A percentile compares a stretch with the other conserved stretches of the same genome.
phyloP scores from a whole-genome alignment of 495 filamentous ascomycete species.

The Cudoniella acicularis region DNA sequence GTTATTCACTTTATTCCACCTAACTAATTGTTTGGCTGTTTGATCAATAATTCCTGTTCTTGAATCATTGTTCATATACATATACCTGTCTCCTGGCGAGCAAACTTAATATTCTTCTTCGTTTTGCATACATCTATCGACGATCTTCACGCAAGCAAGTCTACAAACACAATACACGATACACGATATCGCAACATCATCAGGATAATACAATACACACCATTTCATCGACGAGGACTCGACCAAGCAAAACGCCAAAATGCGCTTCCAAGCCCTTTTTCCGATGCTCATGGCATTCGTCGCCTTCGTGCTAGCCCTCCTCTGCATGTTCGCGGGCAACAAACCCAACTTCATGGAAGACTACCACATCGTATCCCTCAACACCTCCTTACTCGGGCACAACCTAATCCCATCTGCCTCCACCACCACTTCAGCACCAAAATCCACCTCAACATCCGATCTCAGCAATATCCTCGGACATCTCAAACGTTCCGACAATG shows the following conservation, averaged over 20 bases:
- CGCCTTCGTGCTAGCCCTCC: constrained; percentile 63
- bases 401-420: constrained; percentile 35
- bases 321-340: constrained; percentile 69
- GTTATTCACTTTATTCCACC: background rate
- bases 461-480: no score
- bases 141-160: background rate
- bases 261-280: constrained; percentile 20
- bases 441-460: constrained; percentile 23
- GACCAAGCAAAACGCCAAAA: background rate
- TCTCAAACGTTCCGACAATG: no score
- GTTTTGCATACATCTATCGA: background rate
- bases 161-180: background rate
- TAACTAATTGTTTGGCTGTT: background rate
- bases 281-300: constrained; percentile 36
- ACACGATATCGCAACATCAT: background rate
- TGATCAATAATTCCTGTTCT: background rate
- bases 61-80: background rate
- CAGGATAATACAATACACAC: background rate
- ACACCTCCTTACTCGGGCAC: constrained; percentile 59
- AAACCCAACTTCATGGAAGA: constrained; percentile 56
- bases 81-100: background rate
- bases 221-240: background rate
- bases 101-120: background rate
- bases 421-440: constrained; percentile 19
- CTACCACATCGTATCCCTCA: constrained; percentile 65